These are phyloP conservation scores for Aspergillus wentii DNA, from an alignment of 495 filamentous ascomycete genomes.

Conservation along the genomic window DNA sequence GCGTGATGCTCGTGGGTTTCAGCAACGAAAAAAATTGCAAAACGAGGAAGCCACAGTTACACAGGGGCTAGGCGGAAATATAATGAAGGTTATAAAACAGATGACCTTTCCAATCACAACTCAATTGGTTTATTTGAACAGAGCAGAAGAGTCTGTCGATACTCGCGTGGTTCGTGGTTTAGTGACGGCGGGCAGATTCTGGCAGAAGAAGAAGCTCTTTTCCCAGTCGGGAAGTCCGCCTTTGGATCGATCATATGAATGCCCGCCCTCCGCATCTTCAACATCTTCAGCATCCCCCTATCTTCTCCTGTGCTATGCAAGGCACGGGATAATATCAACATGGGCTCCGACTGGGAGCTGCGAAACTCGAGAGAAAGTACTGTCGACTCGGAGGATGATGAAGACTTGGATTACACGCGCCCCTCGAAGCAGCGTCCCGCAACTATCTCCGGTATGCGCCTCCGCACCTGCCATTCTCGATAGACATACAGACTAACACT, in stretches of 20 bases:
- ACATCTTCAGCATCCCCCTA: no score
- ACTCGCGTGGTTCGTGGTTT: no score
- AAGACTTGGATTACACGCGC: conserved; percentile 32
- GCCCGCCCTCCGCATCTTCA: neutral
- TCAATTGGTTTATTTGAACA: no score
- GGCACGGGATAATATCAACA: neutral
- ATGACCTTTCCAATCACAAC: no score
- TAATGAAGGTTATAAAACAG: no score
- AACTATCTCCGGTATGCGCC: conserved; percentile 11
- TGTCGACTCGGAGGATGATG: conserved; percentile 26
- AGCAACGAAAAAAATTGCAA: no score
- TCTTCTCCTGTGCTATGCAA: neutral
- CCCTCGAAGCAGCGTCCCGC: conserved; percentile 9
- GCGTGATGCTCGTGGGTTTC: no score
- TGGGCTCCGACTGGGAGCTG: conserved; percentile 16
- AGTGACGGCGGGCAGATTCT: neutral
- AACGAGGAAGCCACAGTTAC: no score
- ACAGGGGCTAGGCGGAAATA: no score
- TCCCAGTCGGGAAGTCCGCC: conserved; percentile 1
- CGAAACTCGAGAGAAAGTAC: conserved; percentile 20
- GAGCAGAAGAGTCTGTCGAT: no score
- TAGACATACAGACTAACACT: neutral
- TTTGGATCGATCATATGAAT: no score
- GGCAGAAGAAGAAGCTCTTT: conserved; percentile 1
- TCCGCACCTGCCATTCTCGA: no score